A percentile compares a stretch with the other conserved stretches of the same genome.
phyloP scores from a whole-genome alignment of 352 stramenopile species.

The Phytopythium boreale region DNA sequence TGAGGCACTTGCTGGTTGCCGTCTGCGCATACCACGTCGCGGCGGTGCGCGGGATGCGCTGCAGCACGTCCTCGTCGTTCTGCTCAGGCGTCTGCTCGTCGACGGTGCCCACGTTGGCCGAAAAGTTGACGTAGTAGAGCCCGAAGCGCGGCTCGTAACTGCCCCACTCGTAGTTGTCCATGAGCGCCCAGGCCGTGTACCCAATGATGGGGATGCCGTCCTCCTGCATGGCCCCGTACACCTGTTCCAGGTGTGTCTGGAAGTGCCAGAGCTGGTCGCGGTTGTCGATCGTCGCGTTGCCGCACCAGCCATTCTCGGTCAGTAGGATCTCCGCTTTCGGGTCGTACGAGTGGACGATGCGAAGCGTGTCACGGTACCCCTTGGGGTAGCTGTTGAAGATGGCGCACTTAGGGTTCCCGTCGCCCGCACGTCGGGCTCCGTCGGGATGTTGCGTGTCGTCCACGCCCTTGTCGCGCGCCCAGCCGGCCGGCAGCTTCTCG shows the following conservation, averaged over 20 bases:
- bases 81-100: constrained; percentile 15
- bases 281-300: constrained; percentile 45
- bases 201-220: constrained; percentile 15
- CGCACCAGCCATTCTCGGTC: constrained; percentile 56
- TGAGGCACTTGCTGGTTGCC: constrained; percentile 32
- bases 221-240: constrained; percentile 9
- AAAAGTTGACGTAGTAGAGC: constrained; percentile 46
- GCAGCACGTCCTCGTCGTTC: constrained; percentile 9
- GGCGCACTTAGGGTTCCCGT: constrained; percentile 34
- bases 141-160: constrained; percentile 33
- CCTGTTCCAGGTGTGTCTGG: constrained; percentile 31
- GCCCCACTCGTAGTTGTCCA: constrained; percentile 33
- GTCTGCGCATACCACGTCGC: constrained; percentile 28
- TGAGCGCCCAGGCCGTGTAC: constrained; percentile 20
- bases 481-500: constrained; percentile 18
- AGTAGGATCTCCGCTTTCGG: constrained; percentile 28
- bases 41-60: constrained; percentile 24
- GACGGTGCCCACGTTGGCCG: constrained; percentile 17
- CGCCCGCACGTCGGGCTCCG: constrained; percentile 9
- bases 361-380: constrained; percentile 36
- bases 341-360: constrained; percentile 37
- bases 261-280: constrained; percentile 31
- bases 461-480: constrained; percentile 28
- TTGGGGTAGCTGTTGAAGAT: constrained; percentile 44
- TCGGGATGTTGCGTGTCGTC: constrained; percentile 24